Evolutionary conservation across 169 alveolate species (phyloP), one percentile per base, ranked within the genome.

Genomic region (Eimeria necatrix): DNA sequence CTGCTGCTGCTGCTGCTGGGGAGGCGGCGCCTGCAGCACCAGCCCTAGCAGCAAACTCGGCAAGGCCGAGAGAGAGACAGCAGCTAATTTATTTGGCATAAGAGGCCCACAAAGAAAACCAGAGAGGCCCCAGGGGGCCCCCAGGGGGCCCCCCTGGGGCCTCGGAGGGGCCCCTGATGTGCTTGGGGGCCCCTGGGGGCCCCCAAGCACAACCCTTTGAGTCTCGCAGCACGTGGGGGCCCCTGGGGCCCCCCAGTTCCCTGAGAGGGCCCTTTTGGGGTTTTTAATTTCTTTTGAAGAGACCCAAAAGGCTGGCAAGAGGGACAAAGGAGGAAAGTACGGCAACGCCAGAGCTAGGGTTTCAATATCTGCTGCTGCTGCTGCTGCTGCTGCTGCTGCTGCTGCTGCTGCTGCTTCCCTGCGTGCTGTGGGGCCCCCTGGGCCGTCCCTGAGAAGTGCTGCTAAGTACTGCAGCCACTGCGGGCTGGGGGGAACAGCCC

Each of bases 1-100:
- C 81, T 71, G 81, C 86, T 76, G 86, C 86, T 76, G 86, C 86
- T 46, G 61, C 56, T 76, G 86, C 86, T 32, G 61, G n/a, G 60
- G 56, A 16, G 86, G 86, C 5, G 86, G 86, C 32, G 86, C 86
- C 24, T 76, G 86, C 86, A 76, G 24, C 56, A 76, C 52, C 86
- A 76, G 86, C 86, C 86, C 86, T 60, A 76, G 22, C 5, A 76
- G 61, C 61, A 76, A 60, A 16, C 86, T 76, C 5, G 56, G 86
- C 6, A 76, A 60, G 4, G 86, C 86, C 5, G 22, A 10, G 10
- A 76, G 32, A 48, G 86, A 26, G 20, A 76, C 81, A 4, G 14
- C 16, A 9, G 9, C 7, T 4, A 61, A 26, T 20, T 20, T 18
- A 10, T 4, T 14, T 4, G 16, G 4, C 32, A 3, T 61, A 61